phyloP scores from a whole-genome alignment of 208 protist genomes.

The Leishmania arabica region DNA sequence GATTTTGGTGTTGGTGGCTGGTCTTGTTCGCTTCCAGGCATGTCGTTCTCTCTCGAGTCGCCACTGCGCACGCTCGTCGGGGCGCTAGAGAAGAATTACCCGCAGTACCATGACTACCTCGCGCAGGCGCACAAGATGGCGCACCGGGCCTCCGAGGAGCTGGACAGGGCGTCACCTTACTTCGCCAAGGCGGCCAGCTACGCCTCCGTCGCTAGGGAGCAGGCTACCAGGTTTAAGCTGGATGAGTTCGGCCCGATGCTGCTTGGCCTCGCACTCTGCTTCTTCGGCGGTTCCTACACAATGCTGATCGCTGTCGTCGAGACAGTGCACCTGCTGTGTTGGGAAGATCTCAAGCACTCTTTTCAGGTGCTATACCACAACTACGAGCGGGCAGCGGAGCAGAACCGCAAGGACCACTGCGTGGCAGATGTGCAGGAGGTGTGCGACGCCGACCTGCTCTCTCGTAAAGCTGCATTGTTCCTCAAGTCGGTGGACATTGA shows the following conservation, averaged over 20 bases:
- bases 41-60: constrained; percentile 5
- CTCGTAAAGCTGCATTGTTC: constrained; percentile 59
- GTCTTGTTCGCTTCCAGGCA: background rate
- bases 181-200: constrained; percentile 28
- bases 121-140: constrained; percentile 25
- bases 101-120: constrained; percentile 37
- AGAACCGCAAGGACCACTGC: constrained; percentile 61
- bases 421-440: constrained; percentile 60
- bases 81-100: constrained; percentile 50
- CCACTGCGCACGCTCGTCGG: constrained; percentile 45
- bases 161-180: constrained; percentile 34
- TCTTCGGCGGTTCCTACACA: constrained; percentile 83
- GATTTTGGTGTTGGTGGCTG: background rate
- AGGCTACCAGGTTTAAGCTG: constrained; percentile 33
- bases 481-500: constrained; percentile 63
- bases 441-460: constrained; percentile 42
- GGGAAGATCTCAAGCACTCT: constrained; percentile 54
- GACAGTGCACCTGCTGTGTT: constrained; percentile 71
- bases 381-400: constrained; percentile 58
- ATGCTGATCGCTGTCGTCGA: constrained; percentile 74
- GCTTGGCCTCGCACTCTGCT: constrained; percentile 70
- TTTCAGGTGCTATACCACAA: constrained; percentile 54
- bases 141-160: constrained; percentile 13
- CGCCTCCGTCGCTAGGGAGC: constrained; percentile 12
- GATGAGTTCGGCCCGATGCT: constrained; percentile 51